A percentile compares a stretch with the other conserved stretches of the same genome.
Evolutionary conservation across 129 eudicot genomes (phyloP).

Genomic region (Solidago caesia): DNA sequence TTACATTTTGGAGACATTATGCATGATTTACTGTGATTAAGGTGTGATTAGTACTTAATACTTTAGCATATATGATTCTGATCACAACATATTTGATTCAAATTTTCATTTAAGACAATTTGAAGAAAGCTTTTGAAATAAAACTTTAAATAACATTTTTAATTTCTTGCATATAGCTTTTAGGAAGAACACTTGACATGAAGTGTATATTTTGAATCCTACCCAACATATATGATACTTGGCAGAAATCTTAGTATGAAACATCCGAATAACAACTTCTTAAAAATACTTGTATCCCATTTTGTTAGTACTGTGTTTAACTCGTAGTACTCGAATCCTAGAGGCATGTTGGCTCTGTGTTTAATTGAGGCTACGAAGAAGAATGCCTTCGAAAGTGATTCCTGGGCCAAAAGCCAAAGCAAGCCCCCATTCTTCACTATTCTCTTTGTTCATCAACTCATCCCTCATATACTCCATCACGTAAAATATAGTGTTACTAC

Average conservation of each 20-base stretch:
- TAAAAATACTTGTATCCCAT: not conserved
- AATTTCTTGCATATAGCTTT: not conserved
- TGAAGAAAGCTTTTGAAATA: not conserved
- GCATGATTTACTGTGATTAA: too few species aligned
- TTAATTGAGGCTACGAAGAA: slow-evolving; percentile 54
- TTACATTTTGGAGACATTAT: too few species aligned
- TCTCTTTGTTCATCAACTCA: slow-evolving; percentile 50
- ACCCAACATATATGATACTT: not conserved
- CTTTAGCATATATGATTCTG: too few species aligned
- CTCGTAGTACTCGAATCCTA: not conserved
- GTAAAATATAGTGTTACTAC: slow-evolving; percentile 86
- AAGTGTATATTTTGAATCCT: not conserved
- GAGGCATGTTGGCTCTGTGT: not conserved
- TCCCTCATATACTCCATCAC: slow-evolving; percentile 91
- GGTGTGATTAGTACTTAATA: too few species aligned
- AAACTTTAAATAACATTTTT: not conserved
- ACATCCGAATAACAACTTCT: slow-evolving; percentile 1
- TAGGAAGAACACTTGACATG: not conserved
- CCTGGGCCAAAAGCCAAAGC: slow-evolving; percentile 96
- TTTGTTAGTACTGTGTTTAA: not conserved
- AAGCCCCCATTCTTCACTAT: slow-evolving; percentile 86
- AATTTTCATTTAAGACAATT: not conserved
- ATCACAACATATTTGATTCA: not conserved
- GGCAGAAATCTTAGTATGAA: not conserved
- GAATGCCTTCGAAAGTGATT: slow-evolving; percentile 87